Percentiles rank a stretch among this genome's conserved stretches.
phyloP scores from a whole-genome alignment of 169 alveolate species.

The Eimeria brunetti region DNA sequence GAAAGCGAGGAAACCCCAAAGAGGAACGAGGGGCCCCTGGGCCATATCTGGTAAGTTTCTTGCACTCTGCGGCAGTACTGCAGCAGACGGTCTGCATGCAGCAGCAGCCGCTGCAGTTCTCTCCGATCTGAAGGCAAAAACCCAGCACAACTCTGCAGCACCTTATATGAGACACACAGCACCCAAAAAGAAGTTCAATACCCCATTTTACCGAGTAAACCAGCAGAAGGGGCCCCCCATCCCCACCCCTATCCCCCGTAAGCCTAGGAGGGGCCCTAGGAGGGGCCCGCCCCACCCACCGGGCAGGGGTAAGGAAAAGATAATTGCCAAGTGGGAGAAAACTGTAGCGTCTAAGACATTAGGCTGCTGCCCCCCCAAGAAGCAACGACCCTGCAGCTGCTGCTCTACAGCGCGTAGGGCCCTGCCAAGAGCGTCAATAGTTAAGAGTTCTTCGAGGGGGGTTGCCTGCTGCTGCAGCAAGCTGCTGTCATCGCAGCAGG shows the following conservation, averaged over 20 bases:
- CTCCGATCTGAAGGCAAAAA: slow-evolving; percentile 43
- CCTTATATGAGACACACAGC: no score
- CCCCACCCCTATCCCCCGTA: no score
- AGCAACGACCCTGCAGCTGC: slow-evolving; percentile 27
- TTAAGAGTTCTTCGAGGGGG: slow-evolving; percentile 28
- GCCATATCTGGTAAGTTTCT: slow-evolving; percentile 36
- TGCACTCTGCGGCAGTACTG: slow-evolving; percentile 62
- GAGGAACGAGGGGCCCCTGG: slow-evolving; percentile 34
- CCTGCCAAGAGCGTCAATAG: slow-evolving; percentile 22
- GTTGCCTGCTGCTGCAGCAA: neutral
- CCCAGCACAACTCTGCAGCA: no score
- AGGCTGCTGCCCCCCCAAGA: slow-evolving; percentile 19
- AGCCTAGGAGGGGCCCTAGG: no score
- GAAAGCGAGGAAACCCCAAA: slow-evolving; percentile 47
- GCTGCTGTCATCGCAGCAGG: neutral
- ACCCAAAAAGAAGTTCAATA: no score
- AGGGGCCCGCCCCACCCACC: no score
- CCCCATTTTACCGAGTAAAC: no score
- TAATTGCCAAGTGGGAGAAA: slow-evolving; percentile 55
- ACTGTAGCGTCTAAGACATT: slow-evolving; percentile 35
- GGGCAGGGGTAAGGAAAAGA: slow-evolving; percentile 42
- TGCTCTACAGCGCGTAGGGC: slow-evolving; percentile 72
- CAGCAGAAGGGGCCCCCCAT: neutral
- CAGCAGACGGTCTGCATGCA: neutral
- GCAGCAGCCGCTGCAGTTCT: slow-evolving; percentile 30